Percentiles rank a stretch among this genome's conserved stretches.
Conservation (phyloP, 495 filamentous ascomycete species). For the Xylaria telfairii region DNA sequence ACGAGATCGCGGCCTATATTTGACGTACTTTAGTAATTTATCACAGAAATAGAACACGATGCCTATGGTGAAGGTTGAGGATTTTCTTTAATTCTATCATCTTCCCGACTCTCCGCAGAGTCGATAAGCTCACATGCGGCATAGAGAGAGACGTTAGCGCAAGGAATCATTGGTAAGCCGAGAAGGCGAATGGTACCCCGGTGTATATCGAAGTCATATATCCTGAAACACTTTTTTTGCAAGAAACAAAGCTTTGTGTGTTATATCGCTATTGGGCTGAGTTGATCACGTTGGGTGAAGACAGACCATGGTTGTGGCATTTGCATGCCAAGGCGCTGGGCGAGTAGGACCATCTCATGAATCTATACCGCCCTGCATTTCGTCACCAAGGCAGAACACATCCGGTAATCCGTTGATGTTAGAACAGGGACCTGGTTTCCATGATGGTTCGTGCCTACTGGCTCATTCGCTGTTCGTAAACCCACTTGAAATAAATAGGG, state of each 20-base stretch:
- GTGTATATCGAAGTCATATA: not conserved
- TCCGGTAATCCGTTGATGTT: too few relatives aligned
- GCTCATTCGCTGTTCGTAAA: not conserved
- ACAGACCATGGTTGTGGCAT: not conserved
- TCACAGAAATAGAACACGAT: too few relatives aligned
- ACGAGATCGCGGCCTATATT: not conserved
- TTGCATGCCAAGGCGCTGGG: not conserved
- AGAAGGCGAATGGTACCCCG: not conserved
- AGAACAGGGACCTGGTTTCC: not conserved
- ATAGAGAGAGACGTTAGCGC: not conserved
- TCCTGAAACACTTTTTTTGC: not conserved
- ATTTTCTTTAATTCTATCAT: too few relatives aligned
- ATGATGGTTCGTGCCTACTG: not conserved
- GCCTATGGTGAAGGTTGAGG: too few relatives aligned
- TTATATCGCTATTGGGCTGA: not conserved
- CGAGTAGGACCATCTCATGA: not conserved
- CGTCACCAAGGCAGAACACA: too few relatives aligned
- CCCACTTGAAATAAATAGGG: not conserved
- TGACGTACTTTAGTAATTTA: too few relatives aligned
- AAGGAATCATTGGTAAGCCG: not conserved
- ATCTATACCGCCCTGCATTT: not conserved
- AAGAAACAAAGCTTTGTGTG: not conserved
- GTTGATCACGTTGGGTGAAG: not conserved
- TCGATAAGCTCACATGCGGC: not conserved
- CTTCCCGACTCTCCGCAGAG: not conserved